A percentile compares a stretch with the other conserved stretches of the same genome.
phyloP scores from a whole-genome alignment of 2,329 filamentous ascomycete genomes.

The Alternaria postmessia region DNA sequence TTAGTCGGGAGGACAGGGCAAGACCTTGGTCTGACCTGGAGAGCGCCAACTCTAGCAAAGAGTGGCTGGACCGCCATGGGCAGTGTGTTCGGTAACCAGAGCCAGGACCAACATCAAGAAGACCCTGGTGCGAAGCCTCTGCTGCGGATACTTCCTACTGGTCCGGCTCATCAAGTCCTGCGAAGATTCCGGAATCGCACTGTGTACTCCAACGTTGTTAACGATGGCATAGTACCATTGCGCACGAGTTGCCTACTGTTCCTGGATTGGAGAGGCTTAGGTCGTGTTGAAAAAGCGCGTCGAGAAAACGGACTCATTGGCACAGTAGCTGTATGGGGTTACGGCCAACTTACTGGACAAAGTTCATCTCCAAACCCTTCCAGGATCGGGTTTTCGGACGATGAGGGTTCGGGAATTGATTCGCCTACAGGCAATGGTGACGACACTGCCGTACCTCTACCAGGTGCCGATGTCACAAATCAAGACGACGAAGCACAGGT shows the following conservation, averaged over 20 bases:
- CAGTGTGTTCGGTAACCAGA: constrained; percentile 75
- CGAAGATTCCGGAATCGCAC: constrained; percentile 90
- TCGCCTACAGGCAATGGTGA: constrained; percentile 47
- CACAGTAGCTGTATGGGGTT: constrained; percentile 91
- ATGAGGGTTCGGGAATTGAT: constrained; percentile 37
- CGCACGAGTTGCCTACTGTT: constrained; percentile 96
- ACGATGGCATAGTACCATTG: constrained; percentile 94
- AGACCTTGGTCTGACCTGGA: constrained; percentile 93
- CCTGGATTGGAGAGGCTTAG: constrained; percentile 93
- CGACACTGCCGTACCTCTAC: constrained; percentile 71
- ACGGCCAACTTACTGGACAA: constrained; percentile 84
- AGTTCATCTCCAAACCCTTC: constrained; percentile 68
- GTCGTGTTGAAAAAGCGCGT: constrained; percentile 91
- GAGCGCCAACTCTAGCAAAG: constrained; percentile 82
- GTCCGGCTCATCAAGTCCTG: constrained; percentile 85
- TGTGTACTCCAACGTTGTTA: constrained; percentile 95
- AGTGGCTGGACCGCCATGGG: constrained; percentile 91
- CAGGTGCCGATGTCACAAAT: constrained; percentile 68
- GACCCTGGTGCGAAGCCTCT: constrained; percentile 88
- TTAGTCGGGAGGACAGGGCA: constrained; percentile 95
- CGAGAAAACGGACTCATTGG: constrained; percentile 91
- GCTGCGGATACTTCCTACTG: constrained; percentile 86
- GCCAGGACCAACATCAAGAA: constrained; percentile 60
- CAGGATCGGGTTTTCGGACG: constrained; percentile 38
- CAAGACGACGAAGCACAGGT: constrained; percentile 68